phyloP scores from a whole-genome alignment of 1,284 basidiomycete species.

The Cystobasidiaceae sp. region DNA sequence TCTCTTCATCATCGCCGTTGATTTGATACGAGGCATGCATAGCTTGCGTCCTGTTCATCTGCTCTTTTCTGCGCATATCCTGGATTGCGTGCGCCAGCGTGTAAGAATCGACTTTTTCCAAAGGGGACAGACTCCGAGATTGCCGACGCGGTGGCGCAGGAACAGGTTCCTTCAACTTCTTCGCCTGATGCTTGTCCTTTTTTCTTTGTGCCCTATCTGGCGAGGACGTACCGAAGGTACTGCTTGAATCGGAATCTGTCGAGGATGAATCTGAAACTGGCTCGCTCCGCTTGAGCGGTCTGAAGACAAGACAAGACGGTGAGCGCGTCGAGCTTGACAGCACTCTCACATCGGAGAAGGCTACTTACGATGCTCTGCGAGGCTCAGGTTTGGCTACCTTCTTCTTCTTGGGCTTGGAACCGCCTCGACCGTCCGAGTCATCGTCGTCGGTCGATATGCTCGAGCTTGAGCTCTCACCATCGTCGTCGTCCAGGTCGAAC shows the following conservation, averaged over 20 bases:
- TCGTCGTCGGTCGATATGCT: not conserved
- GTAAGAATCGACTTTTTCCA: constrained; percentile 6
- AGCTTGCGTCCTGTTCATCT: no score
- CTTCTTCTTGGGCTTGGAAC: constrained; percentile 1
- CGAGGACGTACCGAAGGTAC: not conserved
- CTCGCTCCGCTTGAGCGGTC: constrained; percentile 9
- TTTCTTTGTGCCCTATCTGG: not conserved
- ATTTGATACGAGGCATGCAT: no score
- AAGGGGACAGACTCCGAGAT: constrained; percentile 1
- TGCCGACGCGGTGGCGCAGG: not conserved
- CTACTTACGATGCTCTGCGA: constrained; percentile 1
- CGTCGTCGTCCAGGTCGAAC: constrained; percentile 12
- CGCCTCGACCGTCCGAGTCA: not conserved
- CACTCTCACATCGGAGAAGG: not conserved
- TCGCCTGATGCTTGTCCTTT: not conserved
- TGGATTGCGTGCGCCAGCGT: constrained; percentile 6
- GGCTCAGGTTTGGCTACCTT: not conserved
- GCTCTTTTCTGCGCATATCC: constrained; percentile 8
- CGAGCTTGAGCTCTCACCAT: not conserved
- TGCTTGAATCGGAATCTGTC: constrained; percentile 7
- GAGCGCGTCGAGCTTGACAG: no score
- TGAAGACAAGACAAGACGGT: not conserved
- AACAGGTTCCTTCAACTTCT: constrained; percentile 16
- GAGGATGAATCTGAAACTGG: constrained; percentile 3
- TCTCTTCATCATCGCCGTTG: no score